Evolutionary conservation across 192 early-diverging fungal genomes (phyloP), one percentile per base, ranked within the genome.

Genomic region (Backusella tarrabulga): DNA sequence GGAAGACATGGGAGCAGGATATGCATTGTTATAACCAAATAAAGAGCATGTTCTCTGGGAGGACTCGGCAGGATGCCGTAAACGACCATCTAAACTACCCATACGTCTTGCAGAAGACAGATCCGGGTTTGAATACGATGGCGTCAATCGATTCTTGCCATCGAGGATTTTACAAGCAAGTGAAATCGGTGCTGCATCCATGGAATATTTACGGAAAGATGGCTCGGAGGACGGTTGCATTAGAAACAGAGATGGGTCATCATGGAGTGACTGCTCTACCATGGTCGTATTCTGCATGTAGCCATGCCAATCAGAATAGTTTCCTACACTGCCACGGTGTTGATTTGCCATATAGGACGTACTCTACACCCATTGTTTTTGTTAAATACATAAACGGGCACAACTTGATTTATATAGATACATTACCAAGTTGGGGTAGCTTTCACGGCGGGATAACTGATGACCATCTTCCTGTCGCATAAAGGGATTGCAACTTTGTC

Each of bases 161-260:
- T 70, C 68, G 6, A 70, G 35, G 34, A 35, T 70, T 36, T 70
- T 70, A 41, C 21, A 70, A 0, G 68, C 68, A 26, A 70, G 38
- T 4, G 56, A 63, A 2, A 63, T 63, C 1, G 56, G 56, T 26
- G 56, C 56, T 63, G 56, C 56, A 41, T 70, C 68, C 17, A 70
- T 38, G 15, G 68, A 70, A 21, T 40, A 70, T 70, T 70, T 70
- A 70, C 68, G 68, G 34, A 23, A 70, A 4, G 34, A 23, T 38
- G 21, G 35, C 14, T 70, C 35, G n/a, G 68, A 67, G 67, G 4
- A 78, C 71, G 35, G 52, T 75, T 21, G 79, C 26, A 46, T 76
- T 73, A 4, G 79, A 71, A 15, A 80, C 80, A 42, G 82, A 74
- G 34, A 56, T 23, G 26, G 73, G 32, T 26, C 68, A 14, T 38